A percentile compares a stretch with the other conserved stretches of the same genome.
Evolutionary conservation across 495 filamentous ascomycete species (phyloP).

Genomic region (Clohesyomyces aquaticus): DNA sequence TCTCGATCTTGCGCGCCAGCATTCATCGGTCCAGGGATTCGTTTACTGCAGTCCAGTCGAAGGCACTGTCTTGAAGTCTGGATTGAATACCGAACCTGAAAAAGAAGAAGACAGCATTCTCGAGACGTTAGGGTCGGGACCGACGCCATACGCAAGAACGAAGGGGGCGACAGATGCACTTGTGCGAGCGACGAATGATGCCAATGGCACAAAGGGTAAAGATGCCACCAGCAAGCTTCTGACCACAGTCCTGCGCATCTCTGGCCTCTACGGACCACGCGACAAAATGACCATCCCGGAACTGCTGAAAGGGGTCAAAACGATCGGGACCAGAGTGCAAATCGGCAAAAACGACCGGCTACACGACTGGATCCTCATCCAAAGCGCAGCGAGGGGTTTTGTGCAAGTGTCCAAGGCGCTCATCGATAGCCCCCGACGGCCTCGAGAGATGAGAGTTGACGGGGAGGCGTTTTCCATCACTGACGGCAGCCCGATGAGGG

Average conservation of each 20-base stretch:
- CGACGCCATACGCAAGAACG: background rate
- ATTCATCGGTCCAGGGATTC: conserved; percentile 5
- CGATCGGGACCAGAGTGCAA: conserved; percentile 4
- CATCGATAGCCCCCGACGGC: background rate
- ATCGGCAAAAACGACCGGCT: conserved; percentile 7
- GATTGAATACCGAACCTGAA: background rate
- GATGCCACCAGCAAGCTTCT: conserved; percentile 1
- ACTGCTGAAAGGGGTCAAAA: background rate
- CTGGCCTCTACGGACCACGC: conserved; percentile 10
- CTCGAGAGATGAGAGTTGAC: conserved; percentile 1
- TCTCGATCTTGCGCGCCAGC: conserved; percentile 3
- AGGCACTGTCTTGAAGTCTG: background rate
- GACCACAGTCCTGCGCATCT: conserved; percentile 4
- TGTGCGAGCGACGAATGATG: background rate
- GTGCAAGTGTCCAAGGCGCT: conserved; percentile 15
- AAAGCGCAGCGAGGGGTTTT: conserved; percentile 21
- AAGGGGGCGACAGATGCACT: conserved; percentile 16
- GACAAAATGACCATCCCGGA: conserved; percentile 7
- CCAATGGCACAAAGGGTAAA: background rate
- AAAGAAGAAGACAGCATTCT: background rate
- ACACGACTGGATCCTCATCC: conserved; percentile 10
- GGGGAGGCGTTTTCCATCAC: conserved; percentile 31
- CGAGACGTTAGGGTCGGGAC: background rate
- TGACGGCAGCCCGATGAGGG: conserved; percentile 14
- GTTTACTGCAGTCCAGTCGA: background rate